Evolutionary conservation across 2,329 filamentous ascomycete genomes (phyloP).

Genomic region (Neofusicoccum sp.): DNA sequence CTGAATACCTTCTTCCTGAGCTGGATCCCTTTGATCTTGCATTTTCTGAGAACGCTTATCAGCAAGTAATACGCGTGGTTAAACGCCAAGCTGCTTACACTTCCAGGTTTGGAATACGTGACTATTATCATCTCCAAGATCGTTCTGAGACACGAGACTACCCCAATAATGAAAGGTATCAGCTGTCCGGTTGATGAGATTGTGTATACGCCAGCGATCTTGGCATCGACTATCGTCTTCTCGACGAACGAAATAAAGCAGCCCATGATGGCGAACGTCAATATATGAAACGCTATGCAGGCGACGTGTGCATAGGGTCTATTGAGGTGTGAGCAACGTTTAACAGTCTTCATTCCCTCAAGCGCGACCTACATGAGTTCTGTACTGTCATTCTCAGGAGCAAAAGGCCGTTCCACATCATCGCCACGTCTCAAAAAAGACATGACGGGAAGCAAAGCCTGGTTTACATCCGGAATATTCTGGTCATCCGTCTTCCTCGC

Average conservation of each 20-base stretch:
- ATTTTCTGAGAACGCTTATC: not conserved
- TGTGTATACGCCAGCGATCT: not conserved
- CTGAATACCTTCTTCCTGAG: too few relatives aligned
- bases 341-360: not conserved
- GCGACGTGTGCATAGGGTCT: not conserved
- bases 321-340: not conserved
- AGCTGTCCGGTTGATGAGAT: not conserved
- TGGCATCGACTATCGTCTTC: not conserved
- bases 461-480: too few relatives aligned
- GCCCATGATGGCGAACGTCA: not conserved
- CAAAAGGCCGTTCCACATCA: too few relatives aligned
- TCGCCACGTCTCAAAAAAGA: too few relatives aligned
- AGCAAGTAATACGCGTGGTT: too few relatives aligned
- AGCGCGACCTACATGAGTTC: not conserved
- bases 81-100: too few relatives aligned
- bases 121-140: not conserved
- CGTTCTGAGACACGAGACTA: not conserved
- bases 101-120: not conserved
- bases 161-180: slow-evolving; percentile 12
- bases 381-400: not conserved
- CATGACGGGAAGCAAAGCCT: too few relatives aligned
- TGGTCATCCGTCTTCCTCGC: too few relatives aligned
- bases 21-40: not conserved
- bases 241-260: not conserved
- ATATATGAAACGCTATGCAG: not conserved